Percentiles rank a stretch among this genome's conserved stretches.
Evolutionary conservation across 2,329 filamentous ascomycete genomes (phyloP).

Genomic region (Paracoccidioides brasiliensis): DNA sequence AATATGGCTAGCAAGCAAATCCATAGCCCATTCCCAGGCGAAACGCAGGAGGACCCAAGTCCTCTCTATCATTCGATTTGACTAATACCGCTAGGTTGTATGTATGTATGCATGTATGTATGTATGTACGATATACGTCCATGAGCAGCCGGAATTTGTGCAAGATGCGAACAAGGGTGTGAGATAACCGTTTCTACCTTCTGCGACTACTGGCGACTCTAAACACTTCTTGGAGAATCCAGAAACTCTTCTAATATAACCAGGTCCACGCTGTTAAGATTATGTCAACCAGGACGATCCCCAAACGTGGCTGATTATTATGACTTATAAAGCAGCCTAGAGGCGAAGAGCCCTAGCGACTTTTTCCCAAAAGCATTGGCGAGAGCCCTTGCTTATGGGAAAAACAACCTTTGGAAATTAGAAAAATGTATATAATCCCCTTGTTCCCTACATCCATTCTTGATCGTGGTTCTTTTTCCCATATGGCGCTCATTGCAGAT

Average conservation of each 20-base stretch:
- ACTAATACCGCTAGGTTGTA: too few species aligned
- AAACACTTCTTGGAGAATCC: background rate
- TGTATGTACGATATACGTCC: background rate
- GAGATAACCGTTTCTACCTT: background rate
- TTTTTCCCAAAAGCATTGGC: background rate
- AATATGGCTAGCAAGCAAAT: background rate
- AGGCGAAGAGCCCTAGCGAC: background rate
- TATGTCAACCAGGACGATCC: background rate
- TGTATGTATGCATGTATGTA: too few species aligned
- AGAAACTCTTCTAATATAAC: background rate
- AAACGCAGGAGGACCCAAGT: background rate
- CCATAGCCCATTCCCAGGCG: background rate
- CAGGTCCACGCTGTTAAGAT: background rate
- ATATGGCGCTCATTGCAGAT: slow-evolving; percentile 1
- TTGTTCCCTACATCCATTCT: background rate
- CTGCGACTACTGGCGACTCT: background rate
- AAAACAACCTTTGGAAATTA: background rate
- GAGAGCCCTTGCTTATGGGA: background rate
- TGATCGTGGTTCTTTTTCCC: background rate
- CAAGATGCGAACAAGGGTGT: background rate
- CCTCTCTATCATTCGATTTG: too few species aligned
- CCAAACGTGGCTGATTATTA: background rate
- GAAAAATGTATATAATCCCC: background rate
- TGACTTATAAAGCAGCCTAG: background rate
- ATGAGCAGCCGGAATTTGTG: background rate